A percentile compares a stretch with the other conserved stretches of the same genome.
phyloP scores from a whole-genome alignment of 345 rosid species.

The Populus nigra region DNA sequence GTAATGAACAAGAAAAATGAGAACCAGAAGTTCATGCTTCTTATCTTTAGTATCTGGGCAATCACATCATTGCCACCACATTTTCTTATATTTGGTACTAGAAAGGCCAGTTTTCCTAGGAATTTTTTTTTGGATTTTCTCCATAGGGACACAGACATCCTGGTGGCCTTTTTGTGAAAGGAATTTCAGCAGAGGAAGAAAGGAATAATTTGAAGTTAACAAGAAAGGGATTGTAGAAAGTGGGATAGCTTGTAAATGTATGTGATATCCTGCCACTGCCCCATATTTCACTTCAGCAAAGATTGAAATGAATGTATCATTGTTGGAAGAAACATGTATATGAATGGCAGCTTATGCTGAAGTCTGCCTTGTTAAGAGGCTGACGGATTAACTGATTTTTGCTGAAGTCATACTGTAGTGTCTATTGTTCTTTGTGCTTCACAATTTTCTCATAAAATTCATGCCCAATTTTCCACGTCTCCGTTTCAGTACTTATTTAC shows the following conservation, averaged over 20 bases:
- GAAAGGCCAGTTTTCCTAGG: constrained; percentile 27
- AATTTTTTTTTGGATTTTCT: constrained; percentile 29
- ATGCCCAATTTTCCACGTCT: not conserved
- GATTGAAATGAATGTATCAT: constrained; percentile 11
- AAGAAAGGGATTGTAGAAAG: constrained; percentile 31
- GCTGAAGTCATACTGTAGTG: constrained; percentile 4
- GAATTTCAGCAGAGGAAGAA: not conserved
- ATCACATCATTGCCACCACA: constrained; percentile 24
- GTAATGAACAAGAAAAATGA: constrained; percentile 38
- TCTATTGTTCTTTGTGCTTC: constrained; percentile 13
- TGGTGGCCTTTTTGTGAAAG: constrained; percentile 6
- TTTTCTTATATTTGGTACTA: constrained; percentile 10
- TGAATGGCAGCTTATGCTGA: constrained; percentile 19
- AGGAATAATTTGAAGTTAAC: not conserved
- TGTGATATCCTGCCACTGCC: constrained; percentile 19
- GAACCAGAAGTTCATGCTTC: constrained; percentile 13
- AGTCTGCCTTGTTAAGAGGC: constrained; percentile 14
- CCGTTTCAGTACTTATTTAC: not conserved
- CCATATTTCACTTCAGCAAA: not conserved
- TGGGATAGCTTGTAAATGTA: constrained; percentile 37
- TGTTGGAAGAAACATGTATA: constrained; percentile 14
- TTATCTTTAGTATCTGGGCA: constrained; percentile 19
- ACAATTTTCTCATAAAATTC: constrained; percentile 16
- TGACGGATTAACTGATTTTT: constrained; percentile 7
- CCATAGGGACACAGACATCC: constrained; percentile 9